Evolutionary conservation across 2,329 filamentous ascomycete genomes (phyloP), one percentile per base, ranked within the genome.

Genomic region (Exserohilum rostratum): DNA sequence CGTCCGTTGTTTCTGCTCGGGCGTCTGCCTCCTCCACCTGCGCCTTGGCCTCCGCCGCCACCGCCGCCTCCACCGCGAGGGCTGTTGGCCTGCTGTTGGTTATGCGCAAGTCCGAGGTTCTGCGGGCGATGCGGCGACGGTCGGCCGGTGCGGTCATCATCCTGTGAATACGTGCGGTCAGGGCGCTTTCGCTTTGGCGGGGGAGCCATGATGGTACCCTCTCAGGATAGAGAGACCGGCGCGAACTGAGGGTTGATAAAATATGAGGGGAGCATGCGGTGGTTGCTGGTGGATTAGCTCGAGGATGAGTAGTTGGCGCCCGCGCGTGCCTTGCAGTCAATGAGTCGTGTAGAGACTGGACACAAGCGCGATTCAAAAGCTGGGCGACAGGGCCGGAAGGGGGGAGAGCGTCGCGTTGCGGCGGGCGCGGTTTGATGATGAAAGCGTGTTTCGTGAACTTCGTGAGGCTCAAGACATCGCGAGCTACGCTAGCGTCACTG

Each of bases 141-240:
- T 51, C 81, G 70, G 15, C 70, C 62, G 44, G 64, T 67, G 51
- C 79, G 75, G 60, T 70, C 72, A 47, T 70, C 67, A 38, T 82
- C 78, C 46, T 79, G 71, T 12, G 78, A 76, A 53, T 73, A 76
- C 42, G 70, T 75, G 57, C 78, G 74, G 43, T 82, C 80, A 30
- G 75, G 72, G 54, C 81, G 78, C 78, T 87, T 87, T 58, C 85
- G 79, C 78, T 87, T 87, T 49, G 77, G 76, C 60, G 73, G 73
- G 61, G 80, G 81, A 71, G 81, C 77, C 83, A 85, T 85, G 37
- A 29, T 55, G 53, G 53, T 40, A 52, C 53, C 37, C 61, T 68
- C 62, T 65, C 60, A 65, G 43, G 56, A 59, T 58, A 55, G 62
- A 65, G 63, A 69, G 67, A 61, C 67, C 63, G 55, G 61, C 50